Percentiles rank a stretch among this genome's conserved stretches.
phyloP scores from a whole-genome alignment of 441 rosid genomes.

The Adansonia rubrostipa region DNA sequence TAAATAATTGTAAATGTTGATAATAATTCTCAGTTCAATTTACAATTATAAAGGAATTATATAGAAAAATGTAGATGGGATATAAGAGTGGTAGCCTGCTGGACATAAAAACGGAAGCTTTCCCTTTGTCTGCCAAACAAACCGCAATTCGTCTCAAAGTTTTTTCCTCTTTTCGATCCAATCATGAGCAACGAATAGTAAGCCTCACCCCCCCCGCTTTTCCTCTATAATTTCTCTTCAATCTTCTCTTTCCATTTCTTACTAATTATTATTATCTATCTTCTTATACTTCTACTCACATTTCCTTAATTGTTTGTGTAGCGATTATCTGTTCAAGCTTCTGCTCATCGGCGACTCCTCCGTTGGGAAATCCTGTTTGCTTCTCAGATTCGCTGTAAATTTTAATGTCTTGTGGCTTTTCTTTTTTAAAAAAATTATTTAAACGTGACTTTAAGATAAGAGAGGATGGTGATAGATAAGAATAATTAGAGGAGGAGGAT shows the following conservation, averaged over 20 bases:
- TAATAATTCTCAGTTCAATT: background rate
- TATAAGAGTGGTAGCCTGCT: background rate
- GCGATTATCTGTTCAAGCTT: slow-evolving; percentile 86
- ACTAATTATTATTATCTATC: background rate
- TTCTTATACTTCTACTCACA: slow-evolving; percentile 4
- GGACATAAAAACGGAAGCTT: background rate
- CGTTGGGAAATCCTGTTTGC: slow-evolving; percentile 82
- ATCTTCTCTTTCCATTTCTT: background rate
- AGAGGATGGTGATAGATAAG: background rate
- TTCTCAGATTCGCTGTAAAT: slow-evolving; percentile 75
- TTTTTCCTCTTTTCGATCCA: slow-evolving; percentile 32
- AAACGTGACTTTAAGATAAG: background rate
- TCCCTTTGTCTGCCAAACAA: slow-evolving; percentile 10
- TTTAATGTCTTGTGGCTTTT: slow-evolving; percentile 22
- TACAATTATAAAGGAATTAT: no score
- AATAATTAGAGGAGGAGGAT: background rate
- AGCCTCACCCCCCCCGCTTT: slow-evolving; percentile 26
- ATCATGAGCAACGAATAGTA: slow-evolving; percentile 86
- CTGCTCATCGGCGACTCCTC: slow-evolving; percentile 83
- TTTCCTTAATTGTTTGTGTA: slow-evolving; percentile 19
- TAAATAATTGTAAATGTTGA: no score
- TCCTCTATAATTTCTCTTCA: background rate
- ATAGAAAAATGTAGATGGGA: background rate
- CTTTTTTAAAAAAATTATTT: background rate
- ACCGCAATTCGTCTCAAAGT: background rate